Evolutionary conservation across 345 rosid genomes (phyloP).

Genomic region (Microcos paniculata): DNA sequence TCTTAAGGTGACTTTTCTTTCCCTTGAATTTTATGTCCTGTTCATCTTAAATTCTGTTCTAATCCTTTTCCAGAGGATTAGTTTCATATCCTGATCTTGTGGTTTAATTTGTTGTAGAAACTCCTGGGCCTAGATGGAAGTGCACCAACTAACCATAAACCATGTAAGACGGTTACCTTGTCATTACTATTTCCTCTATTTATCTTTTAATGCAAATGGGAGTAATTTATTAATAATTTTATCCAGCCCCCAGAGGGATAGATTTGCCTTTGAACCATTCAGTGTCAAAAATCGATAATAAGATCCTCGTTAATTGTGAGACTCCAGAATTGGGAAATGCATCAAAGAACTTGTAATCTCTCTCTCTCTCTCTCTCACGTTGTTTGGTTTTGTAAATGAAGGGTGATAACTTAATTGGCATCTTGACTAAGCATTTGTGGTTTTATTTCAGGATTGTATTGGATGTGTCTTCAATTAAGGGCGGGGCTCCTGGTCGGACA

Average conservation of each 20-base stretch:
- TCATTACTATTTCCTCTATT: not conserved
- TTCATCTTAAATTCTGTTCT: not conserved
- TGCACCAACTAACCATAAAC: constrained; percentile 31
- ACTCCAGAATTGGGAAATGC: constrained; percentile 37
- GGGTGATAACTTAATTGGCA: not conserved
- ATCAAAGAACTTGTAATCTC: constrained; percentile 54
- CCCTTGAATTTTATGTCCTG: not conserved
- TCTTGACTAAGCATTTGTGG: not conserved
- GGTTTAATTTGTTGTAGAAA: constrained; percentile 38
- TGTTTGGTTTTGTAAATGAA: not conserved
- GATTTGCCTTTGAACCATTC: constrained; percentile 54
- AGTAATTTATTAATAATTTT: constrained; percentile 19
- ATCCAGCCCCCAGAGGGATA: constrained; percentile 55
- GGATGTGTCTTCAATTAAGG: constrained; percentile 70
- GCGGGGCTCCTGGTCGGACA: constrained; percentile 92
- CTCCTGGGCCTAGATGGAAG: constrained; percentile 54
- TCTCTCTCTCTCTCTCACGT: not conserved
- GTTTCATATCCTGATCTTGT: not conserved
- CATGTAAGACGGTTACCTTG: constrained; percentile 43
- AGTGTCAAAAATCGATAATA: constrained; percentile 41
- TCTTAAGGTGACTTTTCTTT: constrained; percentile 62
- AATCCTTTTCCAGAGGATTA: not conserved
- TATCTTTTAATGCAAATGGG: constrained; percentile 1
- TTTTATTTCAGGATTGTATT: constrained; percentile 55
- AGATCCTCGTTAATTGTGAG: constrained; percentile 46